Evolutionary conservation across 2,329 filamentous ascomycete genomes (phyloP).

Genomic region (Colletotrichum abscissum): DNA sequence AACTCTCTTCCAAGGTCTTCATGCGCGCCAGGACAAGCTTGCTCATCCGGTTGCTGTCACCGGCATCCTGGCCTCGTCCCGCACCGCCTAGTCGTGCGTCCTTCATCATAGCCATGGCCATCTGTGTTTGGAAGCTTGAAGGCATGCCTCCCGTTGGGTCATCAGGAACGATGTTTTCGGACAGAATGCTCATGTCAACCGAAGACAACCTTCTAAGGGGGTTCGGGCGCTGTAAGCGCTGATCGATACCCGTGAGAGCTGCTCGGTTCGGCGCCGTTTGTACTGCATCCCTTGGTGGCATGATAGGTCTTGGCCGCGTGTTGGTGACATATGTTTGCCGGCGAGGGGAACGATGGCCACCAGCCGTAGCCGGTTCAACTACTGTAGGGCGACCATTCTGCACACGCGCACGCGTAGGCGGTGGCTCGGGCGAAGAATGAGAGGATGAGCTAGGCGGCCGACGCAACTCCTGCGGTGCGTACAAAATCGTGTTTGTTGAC

Average conservation of each 20-base stretch:
- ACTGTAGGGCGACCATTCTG: conserved; percentile 37
- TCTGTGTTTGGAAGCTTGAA: conserved; percentile 83
- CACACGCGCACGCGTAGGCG: conserved; percentile 44
- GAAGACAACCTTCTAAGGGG: conserved; percentile 65
- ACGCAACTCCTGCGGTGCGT: conserved; percentile 71
- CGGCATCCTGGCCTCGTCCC: conserved; percentile 48
- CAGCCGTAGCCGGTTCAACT: conserved; percentile 49
- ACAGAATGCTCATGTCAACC: conserved; percentile 78
- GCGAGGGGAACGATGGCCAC: conserved; percentile 59
- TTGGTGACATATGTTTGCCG: conserved; percentile 55
- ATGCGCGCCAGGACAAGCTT: conserved; percentile 88
- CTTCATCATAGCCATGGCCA: conserved; percentile 77
- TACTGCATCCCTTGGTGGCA: conserved; percentile 62
- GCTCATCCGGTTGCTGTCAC: conserved; percentile 75
- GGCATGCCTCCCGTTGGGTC: conserved; percentile 73
- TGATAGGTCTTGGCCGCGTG: conserved; percentile 67
- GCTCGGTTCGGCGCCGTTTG: conserved; percentile 67
- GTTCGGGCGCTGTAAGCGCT: conserved; percentile 51
- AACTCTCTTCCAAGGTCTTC: conserved; percentile 92
- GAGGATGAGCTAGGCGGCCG: conserved; percentile 54
- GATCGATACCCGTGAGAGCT: conserved; percentile 63
- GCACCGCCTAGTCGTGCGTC: conserved; percentile 62
- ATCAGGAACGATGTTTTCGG: conserved; percentile 74
- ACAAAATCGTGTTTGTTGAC: conserved; percentile 87
- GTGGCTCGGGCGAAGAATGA: conserved; percentile 49